Base-by-base conservation (phyloP, 139 green algal species). In the Edaphochlamys debaryana region DNA sequence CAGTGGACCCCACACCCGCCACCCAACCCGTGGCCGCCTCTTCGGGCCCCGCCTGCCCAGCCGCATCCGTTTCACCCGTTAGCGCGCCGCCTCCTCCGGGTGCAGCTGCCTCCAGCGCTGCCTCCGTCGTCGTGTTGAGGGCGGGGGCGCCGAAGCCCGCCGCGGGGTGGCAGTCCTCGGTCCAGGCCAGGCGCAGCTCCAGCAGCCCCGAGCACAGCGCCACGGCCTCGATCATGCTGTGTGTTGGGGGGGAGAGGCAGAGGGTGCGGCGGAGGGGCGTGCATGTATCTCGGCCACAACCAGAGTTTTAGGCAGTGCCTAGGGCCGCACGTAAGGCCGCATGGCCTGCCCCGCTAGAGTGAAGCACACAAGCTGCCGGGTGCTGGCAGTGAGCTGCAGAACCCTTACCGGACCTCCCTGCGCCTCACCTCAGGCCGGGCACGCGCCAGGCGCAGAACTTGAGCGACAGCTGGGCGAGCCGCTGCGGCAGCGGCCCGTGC, bases 181-280 rank as follows among this genome's bases (percentile, higher is more conserved):
- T 69, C 75, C 75, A 81, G 11, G 75, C 58, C n/a, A 81, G 75
- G 22, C 62, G 58, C 60, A 81, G 41, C 60, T 72, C 60, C 56
- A 72, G 75, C 75, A 81, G 41, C 30, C n/a, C 30, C n/a, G 0
- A 4, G 42, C 75, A 63, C 38, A 15, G 38, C 40, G 58, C 23
- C 7, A 63, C 17, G 15, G 75, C 75, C 13, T 58, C 50, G n/a
- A 69, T 27, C 42, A 69, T 23, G 72, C 54, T 67, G 71, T 36
- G 36, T 13, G 45, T 2, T 20, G 50, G 50, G 4, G 5, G 19
- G 48, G 69, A 52, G 32, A 17, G 1, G 60, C n/a, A n/a, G n/a
- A n/a, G n/a, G n/a, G n/a, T n/a, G n/a, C n/a, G n/a, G n/a, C n/a
- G n/a, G n/a, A n/a, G n/a, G n/a, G n/a, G n/a, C n/a, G n/a, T n/a